Conservation (phyloP, 495 filamentous ascomycete genomes). For the Tuber melanosporum region DNA sequence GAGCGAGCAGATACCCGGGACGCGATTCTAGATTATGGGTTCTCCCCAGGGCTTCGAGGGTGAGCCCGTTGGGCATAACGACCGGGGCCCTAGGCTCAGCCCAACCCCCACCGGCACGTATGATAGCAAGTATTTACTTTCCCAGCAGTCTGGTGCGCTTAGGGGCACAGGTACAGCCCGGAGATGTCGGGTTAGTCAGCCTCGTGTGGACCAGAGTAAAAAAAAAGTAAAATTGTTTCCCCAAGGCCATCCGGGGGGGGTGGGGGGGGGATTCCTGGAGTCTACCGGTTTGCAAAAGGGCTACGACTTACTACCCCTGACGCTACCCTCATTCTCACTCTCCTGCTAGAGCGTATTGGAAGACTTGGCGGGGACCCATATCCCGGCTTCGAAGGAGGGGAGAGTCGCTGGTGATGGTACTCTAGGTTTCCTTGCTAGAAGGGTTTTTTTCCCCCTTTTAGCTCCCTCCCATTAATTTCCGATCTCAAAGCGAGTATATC, state of each 20-base stretch:
- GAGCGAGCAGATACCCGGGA: neutral
- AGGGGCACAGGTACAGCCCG: neutral
- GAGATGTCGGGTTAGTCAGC: neutral
- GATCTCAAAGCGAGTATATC: neutral
- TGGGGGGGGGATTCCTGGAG: neutral
- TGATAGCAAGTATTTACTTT: neutral
- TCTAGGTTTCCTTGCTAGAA: neutral
- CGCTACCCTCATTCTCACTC: neutral
- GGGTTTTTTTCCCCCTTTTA: neutral
- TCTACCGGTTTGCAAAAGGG: neutral
- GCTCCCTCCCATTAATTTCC: neutral
- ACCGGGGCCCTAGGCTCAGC: neutral
- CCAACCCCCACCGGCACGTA: neutral
- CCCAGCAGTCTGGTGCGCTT: neutral
- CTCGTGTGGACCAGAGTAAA: constrained; percentile 13
- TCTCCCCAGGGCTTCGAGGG: neutral
- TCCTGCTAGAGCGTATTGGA: neutral
- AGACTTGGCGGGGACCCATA: neutral
- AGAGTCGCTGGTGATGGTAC: neutral
- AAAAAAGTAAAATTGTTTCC: constrained; percentile 2
- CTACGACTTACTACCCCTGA: neutral
- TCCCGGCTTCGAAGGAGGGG: neutral
- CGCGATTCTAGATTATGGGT: neutral
- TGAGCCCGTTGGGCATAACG: neutral
- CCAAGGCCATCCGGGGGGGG: neutral